Evolutionary conservation across 208 protist species (phyloP).

Genomic region (Acanthamoeba royreba): DNA sequence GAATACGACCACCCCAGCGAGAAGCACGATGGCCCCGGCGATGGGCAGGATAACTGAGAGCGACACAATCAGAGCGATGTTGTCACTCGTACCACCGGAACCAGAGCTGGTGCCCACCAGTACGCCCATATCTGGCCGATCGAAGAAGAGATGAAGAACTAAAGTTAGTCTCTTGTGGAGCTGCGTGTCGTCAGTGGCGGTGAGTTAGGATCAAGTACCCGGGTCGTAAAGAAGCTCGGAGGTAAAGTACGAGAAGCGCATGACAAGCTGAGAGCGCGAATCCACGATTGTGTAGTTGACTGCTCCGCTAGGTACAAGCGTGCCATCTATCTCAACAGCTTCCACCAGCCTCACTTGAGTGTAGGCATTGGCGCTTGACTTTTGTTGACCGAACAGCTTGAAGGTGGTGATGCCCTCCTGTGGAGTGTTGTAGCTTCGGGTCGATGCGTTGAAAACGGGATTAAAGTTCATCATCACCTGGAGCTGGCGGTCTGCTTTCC

Average conservation of each 20-base stretch:
- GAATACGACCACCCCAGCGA: background rate
- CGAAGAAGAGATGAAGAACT: background rate
- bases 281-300: background rate
- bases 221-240: background rate
- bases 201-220: too few relatives aligned
- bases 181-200: too few relatives aligned
- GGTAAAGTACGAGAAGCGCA: background rate
- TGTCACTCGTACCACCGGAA: background rate
- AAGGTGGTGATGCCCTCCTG: background rate
- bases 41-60: background rate
- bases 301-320: background rate
- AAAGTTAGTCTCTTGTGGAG: background rate
- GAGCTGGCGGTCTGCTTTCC: background rate
- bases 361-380: background rate
- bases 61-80: background rate
- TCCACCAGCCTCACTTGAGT: background rate
- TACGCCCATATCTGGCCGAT: background rate
- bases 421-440: background rate
- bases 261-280: background rate
- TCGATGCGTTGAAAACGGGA: background rate
- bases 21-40: background rate
- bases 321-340: background rate
- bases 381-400: background rate
- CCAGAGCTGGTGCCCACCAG: background rate
- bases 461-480: background rate